Evolutionary conservation across 2,329 filamentous ascomycete species (phyloP), one percentile per base, ranked within the genome.

Genomic region (Beauveria scarabaeidicola): DNA sequence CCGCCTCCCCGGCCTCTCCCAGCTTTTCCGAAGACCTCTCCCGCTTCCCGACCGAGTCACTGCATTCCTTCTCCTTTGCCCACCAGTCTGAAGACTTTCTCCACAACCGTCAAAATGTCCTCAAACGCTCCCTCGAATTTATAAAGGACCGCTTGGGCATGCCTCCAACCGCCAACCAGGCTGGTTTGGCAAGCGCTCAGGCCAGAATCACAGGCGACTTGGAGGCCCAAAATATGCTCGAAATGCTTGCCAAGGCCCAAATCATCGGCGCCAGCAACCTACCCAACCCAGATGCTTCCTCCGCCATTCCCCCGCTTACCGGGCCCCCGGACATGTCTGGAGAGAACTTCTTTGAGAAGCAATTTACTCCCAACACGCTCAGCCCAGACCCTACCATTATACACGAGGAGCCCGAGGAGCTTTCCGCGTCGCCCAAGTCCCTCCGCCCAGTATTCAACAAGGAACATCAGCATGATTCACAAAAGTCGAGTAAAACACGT

Each of bases 61-160:
- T 99, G 51, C 94, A 99, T 74, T 99, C 94, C 1, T 99, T 99
- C 76, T 97, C 93, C 13, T 99, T 99, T 73, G 91, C 94, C 44
- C 90, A 96, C 66, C 92, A 96, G 73, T 93, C 92, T 3, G 92
- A 96, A 69, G 93, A 97, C 63, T 86, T 91, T 63, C 81, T 97
- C 59, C 90, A 96, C 71, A 96, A 85, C 71, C 88, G 94, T 58
- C 92, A 97, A 72, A 96, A 91, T 77, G 88, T 96, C 38, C 73
- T 99, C 68, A 96, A 96, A 75, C 84, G 93, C 61, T 96, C 92
- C 9, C 87, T 97, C 69, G 94, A 97, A 72, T 97, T 97, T 69
- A 95, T 99, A 89, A 89, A 90, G 69, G 91, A 97, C 70, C 89
- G 90, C 64, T 83, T 95, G 74, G 89, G 89, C 64, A 93, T 91